phyloP scores from a whole-genome alignment of 164 flowering plant genomes.

The Sextonia rubra region DNA sequence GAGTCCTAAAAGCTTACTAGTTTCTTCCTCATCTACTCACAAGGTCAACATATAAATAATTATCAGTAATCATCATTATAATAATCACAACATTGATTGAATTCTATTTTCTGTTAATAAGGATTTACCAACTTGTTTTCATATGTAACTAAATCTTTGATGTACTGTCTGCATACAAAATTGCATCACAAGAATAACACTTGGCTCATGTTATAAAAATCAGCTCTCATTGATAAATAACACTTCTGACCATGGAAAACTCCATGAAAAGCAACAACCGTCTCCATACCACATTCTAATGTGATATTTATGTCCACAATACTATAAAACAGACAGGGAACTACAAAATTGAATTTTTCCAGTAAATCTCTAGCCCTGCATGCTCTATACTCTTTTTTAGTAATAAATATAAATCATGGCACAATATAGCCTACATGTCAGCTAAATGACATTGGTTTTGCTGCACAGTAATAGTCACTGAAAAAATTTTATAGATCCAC shows the following conservation, averaged over 20 bases:
- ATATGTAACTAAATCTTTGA: too few relatives aligned
- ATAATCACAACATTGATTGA: too few relatives aligned
- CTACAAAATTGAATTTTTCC: not conserved
- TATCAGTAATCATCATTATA: too few relatives aligned
- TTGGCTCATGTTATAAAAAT: not conserved
- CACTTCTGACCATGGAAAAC: not conserved
- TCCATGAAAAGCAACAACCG: not conserved
- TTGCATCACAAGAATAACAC: not conserved
- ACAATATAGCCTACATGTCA: not conserved
- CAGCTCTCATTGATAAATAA: not conserved
- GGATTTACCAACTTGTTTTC: too few relatives aligned
- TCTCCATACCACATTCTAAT: not conserved
- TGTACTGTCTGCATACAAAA: not conserved
- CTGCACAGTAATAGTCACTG: not conserved
- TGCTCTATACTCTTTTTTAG: not conserved
- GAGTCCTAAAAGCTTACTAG: too few relatives aligned
- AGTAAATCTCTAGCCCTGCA: too few relatives aligned
- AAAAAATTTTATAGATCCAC: not conserved
- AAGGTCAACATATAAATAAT: too few relatives aligned
- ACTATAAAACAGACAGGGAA: not conserved
- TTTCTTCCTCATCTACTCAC: too few relatives aligned
- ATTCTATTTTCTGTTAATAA: too few relatives aligned
- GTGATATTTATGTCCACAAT: not conserved
- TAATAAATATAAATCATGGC: not conserved
- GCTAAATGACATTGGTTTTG: not conserved